phyloP scores from a whole-genome alignment of 495 filamentous ascomycete species.

The Penicillium coprophilum region DNA sequence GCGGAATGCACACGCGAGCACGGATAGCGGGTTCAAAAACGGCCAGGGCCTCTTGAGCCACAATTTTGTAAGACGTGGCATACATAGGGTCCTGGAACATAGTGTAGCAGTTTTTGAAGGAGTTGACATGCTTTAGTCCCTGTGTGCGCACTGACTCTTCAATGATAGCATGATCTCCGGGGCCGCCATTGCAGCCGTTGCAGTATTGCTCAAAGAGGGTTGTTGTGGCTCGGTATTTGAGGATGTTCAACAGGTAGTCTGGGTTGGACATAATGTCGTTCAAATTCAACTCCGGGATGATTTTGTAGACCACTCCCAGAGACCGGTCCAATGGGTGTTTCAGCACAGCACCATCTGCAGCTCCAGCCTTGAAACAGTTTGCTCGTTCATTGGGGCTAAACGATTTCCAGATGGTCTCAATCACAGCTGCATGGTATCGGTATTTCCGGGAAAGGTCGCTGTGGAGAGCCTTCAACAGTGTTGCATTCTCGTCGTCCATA shows the following conservation, averaged over 20 bases:
- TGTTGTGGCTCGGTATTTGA: too few species aligned
- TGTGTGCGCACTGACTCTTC: not conserved
- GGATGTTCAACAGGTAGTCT: too few species aligned
- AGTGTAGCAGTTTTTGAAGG: not conserved
- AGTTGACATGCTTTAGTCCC: not conserved
- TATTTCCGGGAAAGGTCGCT: not conserved
- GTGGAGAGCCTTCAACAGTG: not conserved
- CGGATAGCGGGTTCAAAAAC: not conserved
- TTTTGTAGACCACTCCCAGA: not conserved
- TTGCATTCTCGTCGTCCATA: not conserved
- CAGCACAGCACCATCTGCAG: not conserved
- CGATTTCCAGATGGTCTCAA: not conserved
- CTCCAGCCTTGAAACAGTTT: not conserved
- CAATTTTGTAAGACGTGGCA: not conserved
- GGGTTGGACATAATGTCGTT: not conserved
- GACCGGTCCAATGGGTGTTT: not conserved
- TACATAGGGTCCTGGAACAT: not conserved
- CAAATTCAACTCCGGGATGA: not conserved
- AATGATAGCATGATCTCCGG: not conserved
- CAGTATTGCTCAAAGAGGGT: not conserved
- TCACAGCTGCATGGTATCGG: not conserved
- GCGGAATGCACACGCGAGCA: not conserved
- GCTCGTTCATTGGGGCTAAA: not conserved
- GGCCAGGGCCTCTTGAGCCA: not conserved
- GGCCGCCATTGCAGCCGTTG: not conserved